These are phyloP conservation scores for Sarocladium strictum DNA, from an alignment of 2,329 filamentous ascomycete genomes.

Conservation along the genomic window DNA sequence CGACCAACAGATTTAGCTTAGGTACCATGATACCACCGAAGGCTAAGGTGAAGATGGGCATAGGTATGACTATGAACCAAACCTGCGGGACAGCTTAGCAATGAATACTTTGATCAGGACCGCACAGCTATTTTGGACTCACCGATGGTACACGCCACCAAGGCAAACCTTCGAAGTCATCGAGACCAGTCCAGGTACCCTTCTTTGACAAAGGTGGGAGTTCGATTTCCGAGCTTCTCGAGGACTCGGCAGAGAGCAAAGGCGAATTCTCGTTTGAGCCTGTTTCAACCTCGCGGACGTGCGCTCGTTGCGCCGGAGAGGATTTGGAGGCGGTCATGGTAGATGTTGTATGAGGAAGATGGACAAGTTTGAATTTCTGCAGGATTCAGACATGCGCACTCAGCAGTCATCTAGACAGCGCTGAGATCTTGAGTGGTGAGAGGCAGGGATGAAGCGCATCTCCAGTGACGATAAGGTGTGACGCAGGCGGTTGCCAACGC, in stretches of 20 bases:
- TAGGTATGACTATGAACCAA: conserved; percentile 77
- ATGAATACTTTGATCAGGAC: background rate
- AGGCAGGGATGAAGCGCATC: background rate
- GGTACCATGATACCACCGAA: conserved; percentile 84
- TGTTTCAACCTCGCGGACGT: conserved; percentile 4
- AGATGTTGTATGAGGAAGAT: background rate
- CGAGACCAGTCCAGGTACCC: conserved; percentile 39
- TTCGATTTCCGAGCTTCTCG: conserved; percentile 12
- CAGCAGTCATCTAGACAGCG: background rate
- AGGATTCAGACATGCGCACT: too few relatives aligned
- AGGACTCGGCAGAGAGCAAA: conserved; percentile 28
- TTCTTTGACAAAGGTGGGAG: conserved; percentile 14
- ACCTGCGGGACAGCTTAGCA: conserved; percentile 44
- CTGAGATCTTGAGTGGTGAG: background rate
- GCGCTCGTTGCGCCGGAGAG: background rate
- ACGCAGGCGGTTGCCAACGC: too few relatives aligned
- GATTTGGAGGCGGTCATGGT: background rate
- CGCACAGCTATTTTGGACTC: conserved; percentile 19
- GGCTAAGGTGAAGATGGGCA: conserved; percentile 74
- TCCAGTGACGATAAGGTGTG: background rate
- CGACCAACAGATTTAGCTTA: conserved; percentile 71
- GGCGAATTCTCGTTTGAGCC: conserved; percentile 30
- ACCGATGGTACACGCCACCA: conserved; percentile 61
- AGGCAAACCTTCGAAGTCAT: conserved; percentile 55
- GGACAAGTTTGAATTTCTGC: too few relatives aligned